These are phyloP conservation scores for Globisporangium nodosum DNA, from an alignment of 352 stramenopile genomes.

Conservation along the genomic window DNA sequence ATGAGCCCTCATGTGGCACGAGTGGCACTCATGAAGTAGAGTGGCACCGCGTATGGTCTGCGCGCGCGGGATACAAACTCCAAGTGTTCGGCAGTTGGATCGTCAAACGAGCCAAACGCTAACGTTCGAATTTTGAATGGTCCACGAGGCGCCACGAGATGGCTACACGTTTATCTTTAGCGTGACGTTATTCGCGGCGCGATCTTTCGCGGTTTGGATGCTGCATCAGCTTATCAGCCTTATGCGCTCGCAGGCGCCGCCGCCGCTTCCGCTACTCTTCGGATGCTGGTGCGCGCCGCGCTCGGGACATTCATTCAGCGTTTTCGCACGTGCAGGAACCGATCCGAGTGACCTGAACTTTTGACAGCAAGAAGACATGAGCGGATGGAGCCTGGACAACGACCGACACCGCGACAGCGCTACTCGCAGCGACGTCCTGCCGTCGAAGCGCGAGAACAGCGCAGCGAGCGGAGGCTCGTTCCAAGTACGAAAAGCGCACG, in stretches of 20 bases:
- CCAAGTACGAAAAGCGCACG: slow-evolving; percentile 15
- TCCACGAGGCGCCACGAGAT: no score
- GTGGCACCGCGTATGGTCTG: neutral
- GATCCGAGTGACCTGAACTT: no score
- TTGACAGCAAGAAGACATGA: slow-evolving; percentile 1
- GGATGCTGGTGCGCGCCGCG: no score
- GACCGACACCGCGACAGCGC: neutral
- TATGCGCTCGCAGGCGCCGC: no score
- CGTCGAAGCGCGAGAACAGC: neutral
- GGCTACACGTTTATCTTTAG: neutral
- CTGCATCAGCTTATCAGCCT: no score
- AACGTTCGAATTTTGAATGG: neutral
- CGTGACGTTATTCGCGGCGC: no score
- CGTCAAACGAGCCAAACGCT: neutral
- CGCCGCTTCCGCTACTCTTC: no score
- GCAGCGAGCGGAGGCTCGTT: neutral
- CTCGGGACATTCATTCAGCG: no score
- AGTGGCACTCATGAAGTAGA: neutral
- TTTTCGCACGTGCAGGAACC: neutral
- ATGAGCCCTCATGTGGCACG: neutral
- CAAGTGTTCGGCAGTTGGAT: neutral
- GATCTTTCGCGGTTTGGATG: no score
- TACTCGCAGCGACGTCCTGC: neutral
- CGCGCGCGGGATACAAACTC: neutral
- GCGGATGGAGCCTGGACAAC: slow-evolving; percentile 5